A percentile compares a stretch with the other conserved stretches of the same genome.
Conservation (phyloP, 305 asterid genomes). For the Salvia sclarea region DNA sequence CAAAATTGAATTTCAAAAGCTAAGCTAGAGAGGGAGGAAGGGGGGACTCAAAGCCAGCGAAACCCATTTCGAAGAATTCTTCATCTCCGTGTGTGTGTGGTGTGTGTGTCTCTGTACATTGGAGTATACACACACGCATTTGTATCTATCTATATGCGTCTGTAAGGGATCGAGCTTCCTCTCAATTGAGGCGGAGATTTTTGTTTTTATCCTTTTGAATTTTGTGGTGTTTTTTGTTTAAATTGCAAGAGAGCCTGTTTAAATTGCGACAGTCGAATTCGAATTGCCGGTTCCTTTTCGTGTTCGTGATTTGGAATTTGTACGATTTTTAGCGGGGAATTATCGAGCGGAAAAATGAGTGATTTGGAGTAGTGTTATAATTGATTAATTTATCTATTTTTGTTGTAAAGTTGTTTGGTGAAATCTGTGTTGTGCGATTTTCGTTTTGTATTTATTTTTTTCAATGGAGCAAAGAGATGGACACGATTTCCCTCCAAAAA, state of each 20-base stretch:
- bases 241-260: constrained; percentile 44
- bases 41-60: constrained; percentile 35
- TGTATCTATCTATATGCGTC: constrained; percentile 15
- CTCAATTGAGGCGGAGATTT: constrained; percentile 34
- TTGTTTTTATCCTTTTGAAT: constrained; percentile 3
- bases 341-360: constrained; percentile 7
- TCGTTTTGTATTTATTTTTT: constrained; percentile 30
- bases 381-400: not conserved
- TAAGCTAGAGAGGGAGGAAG: constrained; percentile 60
- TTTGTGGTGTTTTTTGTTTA: constrained; percentile 22
- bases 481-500: constrained; percentile 62
- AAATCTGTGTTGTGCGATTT: constrained; percentile 5
- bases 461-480: constrained; percentile 69
- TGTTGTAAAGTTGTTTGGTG: constrained; percentile 25
- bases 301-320: constrained; percentile 20
- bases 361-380: constrained; percentile 30
- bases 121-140: constrained; percentile 14
- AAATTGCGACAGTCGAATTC: constrained; percentile 22
- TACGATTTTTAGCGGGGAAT: constrained; percentile 16
- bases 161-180: constrained; percentile 33
- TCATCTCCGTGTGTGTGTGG: constrained; percentile 9
- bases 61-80: constrained; percentile 34
- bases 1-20: constrained; percentile 71
- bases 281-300: constrained; percentile 3
- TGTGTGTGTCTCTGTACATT: constrained; percentile 13